Evolutionary conservation across 768 basidiomycete species (phyloP), one percentile per base, ranked within the genome.

Genomic region (Boletus sp.): DNA sequence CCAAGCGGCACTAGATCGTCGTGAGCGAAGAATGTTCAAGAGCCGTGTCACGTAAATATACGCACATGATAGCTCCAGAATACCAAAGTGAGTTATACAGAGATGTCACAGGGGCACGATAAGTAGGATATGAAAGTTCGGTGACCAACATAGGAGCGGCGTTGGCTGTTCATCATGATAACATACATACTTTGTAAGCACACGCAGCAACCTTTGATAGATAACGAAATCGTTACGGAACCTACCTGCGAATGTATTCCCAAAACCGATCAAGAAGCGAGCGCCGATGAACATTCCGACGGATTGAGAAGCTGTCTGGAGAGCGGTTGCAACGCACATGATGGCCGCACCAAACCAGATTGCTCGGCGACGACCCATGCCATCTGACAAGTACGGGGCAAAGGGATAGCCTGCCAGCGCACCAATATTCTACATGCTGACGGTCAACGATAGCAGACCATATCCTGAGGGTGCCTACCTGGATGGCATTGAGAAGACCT

Each of bases 61-160:
- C 82, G 45, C 57, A 83, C 84, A 91, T 67, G 68, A 92, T 90
- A 56, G 89, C 80, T 53, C 91, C 92, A n/a, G 87, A 86, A 67
- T 90, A 90, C 90, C 92, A 93, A 58, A 92, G 83, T 28, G 88
- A 85, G 78, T 91, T 90, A 77, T 89, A 91, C 48, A 83, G 75
- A 1, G 89, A 85, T 10, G 89, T 93, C 57, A 94, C 72, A 18
- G 84, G 84, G 12, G 85, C 87, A 61, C 92, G 90, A 71, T 94
- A 85, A 2, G 82, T 77, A 14, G 92, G 92, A 72, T 92, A 93
- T 0, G 91, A 80, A 32, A 94, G 73, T 71, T 94, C 92, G 45
- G 90, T 87, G 55, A 93, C 83, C 72, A 94, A 75, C 78, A 92
- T 82, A 15, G 92, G 90, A 4, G 91, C 89, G 48, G 90, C 84